Conservation (phyloP, 805 yeast genomes). For the Lipomyces sp. region DNA sequence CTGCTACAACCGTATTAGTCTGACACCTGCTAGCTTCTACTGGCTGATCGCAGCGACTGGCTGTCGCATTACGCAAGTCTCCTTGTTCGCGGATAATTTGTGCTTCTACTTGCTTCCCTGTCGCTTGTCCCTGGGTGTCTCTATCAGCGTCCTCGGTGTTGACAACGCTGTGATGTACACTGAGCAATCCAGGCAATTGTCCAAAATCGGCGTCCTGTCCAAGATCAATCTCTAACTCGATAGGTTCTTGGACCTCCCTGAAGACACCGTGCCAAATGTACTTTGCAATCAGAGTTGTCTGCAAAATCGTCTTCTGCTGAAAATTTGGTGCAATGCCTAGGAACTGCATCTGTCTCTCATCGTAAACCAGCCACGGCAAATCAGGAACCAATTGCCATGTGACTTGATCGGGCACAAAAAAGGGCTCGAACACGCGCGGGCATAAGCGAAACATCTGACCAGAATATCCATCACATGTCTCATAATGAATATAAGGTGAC, state of each 20-base stretch:
- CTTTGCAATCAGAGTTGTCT: slow-evolving; percentile 17
- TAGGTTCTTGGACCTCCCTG: slow-evolving; percentile 23
- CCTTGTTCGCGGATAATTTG: not conserved
- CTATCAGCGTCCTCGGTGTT: not conserved
- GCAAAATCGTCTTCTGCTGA: slow-evolving; percentile 18
- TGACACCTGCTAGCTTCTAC: slow-evolving; percentile 2
- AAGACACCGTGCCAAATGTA: slow-evolving; percentile 25
- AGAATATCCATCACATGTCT: slow-evolving; percentile 15
- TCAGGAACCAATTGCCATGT: slow-evolving; percentile 20
- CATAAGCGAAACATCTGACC: slow-evolving; percentile 16
- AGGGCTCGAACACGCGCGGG: slow-evolving; percentile 26
- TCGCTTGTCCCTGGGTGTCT: not conserved
- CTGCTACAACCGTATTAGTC: slow-evolving; percentile 17
- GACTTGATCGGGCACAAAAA: slow-evolving; percentile 17
- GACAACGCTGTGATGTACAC: slow-evolving; percentile 4
- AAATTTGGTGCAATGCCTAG: slow-evolving; percentile 27
- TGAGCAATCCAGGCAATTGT: slow-evolving; percentile 18
- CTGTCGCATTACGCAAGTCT: not conserved
- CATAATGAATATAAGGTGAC: slow-evolving; percentile 20
- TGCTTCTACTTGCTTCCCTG: not conserved
- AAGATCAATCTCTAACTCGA: slow-evolving; percentile 19
- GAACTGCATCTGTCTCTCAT: slow-evolving; percentile 8
- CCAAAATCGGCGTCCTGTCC: slow-evolving; percentile 21
- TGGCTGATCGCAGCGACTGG: not conserved
- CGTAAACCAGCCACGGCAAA: slow-evolving; percentile 25